These are phyloP conservation scores for Mycena galopus DNA, from an alignment of 768 basidiomycete genomes.

Conservation along the genomic window DNA sequence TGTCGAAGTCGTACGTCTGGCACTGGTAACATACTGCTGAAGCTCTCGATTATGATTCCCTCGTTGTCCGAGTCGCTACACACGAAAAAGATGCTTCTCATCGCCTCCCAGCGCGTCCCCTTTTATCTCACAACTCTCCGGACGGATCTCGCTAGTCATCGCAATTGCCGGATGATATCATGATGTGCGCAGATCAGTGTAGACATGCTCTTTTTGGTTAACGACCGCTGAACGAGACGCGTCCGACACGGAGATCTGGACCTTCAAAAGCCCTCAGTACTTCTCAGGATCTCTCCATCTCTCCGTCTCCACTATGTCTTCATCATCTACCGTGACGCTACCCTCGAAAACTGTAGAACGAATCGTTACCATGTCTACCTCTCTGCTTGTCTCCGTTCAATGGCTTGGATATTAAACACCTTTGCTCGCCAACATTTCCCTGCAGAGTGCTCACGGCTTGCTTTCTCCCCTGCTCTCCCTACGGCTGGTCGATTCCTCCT, in stretches of 20 bases:
- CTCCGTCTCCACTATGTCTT: conserved; percentile 8
- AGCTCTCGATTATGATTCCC: too few species aligned
- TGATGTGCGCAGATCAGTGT: too few species aligned
- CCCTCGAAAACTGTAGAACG: conserved; percentile 7
- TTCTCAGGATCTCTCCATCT: not conserved
- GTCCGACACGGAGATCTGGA: not conserved
- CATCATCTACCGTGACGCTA: not conserved
- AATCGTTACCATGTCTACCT: conserved; percentile 23
- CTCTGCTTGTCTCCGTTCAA: conserved; percentile 13
- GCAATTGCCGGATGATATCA: too few species aligned
- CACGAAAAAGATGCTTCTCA: too few species aligned
- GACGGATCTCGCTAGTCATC: too few species aligned
- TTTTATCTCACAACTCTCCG: too few species aligned
- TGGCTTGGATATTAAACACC: conserved; percentile 34
- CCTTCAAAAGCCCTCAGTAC: not conserved
- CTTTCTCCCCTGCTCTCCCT: conserved; percentile 34
- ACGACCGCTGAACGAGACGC: too few species aligned
- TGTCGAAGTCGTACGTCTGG: too few species aligned
- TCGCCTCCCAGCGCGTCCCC: too few species aligned
- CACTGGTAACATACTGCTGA: too few species aligned
- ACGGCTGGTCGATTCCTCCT: conserved; percentile 38
- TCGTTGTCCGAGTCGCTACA: too few species aligned
- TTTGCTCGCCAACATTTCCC: conserved; percentile 39
- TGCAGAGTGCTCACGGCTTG: conserved; percentile 29
- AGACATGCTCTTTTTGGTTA: too few species aligned